Base-by-base conservation (phyloP, 1,284 basidiomycete species). In the Mrakiaceae sp. region DNA sequence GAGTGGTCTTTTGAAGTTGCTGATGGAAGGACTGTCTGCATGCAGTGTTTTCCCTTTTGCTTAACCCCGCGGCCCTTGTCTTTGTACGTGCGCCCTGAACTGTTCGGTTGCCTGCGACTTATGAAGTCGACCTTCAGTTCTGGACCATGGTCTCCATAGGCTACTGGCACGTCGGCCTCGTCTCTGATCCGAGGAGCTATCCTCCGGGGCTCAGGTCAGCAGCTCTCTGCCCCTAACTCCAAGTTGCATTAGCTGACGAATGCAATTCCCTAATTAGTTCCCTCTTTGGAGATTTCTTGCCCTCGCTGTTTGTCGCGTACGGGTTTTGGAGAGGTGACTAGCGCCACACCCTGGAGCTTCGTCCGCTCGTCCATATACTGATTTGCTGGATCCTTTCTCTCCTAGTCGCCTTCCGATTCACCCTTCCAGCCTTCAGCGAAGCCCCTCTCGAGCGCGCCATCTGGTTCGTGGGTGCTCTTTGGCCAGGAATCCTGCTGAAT, bases 71-170 rank as follows among this genome's bases (percentile, higher is more conserved):
- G 71, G 80, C 85, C 3, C 81, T 90, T 68, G 79, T 88, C 43
- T 77, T 83, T 16, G 63, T 64, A 14, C 10, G 50, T 60, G 27
- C 27, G 27, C 27, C 27, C 27, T 27, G 2, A 27, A 27, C 27
- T 27, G 2, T 27, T 27, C 27, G 27, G 27, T 27, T 27, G 27
- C 27, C 27, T 27, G 27, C 27, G 27, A 27, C 27, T 27, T 27
- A 27, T 27, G 27, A 27, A 27, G 27, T 27, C 27, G 27, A 27
- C 27, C n/a, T 42, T 14, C 42, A 63, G 4, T 90, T 82, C 76
- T 88, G 86, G 87, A 85, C 81, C 67, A 77, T 93, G 14, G 83
- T 90, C 3, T 89, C 85, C 76, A 84, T 92, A 56, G 90, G 90
- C 0, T 93, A 84, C 73, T 93, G 90, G 90, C 90, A 94, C 70